Evolutionary conservation across 129 eudicot genomes (phyloP), one percentile per base, ranked within the genome.

Genomic region (Lactuca saligna): DNA sequence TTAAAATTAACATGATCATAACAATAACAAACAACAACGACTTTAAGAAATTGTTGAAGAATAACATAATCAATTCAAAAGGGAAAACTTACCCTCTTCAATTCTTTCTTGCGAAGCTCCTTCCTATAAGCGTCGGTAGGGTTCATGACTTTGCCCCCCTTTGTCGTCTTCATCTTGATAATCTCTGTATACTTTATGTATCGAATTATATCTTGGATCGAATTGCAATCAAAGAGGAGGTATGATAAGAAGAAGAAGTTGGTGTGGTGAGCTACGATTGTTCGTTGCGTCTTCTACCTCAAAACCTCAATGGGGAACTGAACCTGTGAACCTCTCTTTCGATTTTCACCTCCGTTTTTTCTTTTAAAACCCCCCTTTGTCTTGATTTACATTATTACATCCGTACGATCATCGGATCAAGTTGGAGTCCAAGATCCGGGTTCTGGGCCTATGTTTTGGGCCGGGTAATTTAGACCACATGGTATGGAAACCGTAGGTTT

Each of bases 71-170:
- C 10, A 49, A 71, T 6, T 29, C 5, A 61, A 55, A 76, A 38
- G 35, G 4, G 3, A 67, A 59, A 39, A 66, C 29, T 61, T 80
- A 93, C 98, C 82, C 98, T 69, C 75, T 93, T 93, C 48, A 93
- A 78, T 89, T 93, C 98, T 75, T 85, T 87, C 57, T 89, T 93
- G 44, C 98, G 98, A 42, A 86, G 95, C 88, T 89, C 96, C 54
- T 93, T 93, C 39, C 98, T 95, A 73, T 86, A 93, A 38, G 98
- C 95, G 63, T 93, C 98, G 69, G 98, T 93, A 84, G 98, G 98
- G 96, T 93, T 93, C 98, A 93, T 93, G 72, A 86, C 90, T 80
- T 93, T 93, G 64, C 98, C 98, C 15, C 98, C 95, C 80, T 93
- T 93, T 35, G 95, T 93, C 17, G 96, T 93, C 95, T 93, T 93